A percentile compares a stretch with the other conserved stretches of the same genome.
These are phyloP conservation scores for Chrysosporium keratinophilum DNA, from an alignment of 2,329 filamentous ascomycete species.

Conservation along the genomic window DNA sequence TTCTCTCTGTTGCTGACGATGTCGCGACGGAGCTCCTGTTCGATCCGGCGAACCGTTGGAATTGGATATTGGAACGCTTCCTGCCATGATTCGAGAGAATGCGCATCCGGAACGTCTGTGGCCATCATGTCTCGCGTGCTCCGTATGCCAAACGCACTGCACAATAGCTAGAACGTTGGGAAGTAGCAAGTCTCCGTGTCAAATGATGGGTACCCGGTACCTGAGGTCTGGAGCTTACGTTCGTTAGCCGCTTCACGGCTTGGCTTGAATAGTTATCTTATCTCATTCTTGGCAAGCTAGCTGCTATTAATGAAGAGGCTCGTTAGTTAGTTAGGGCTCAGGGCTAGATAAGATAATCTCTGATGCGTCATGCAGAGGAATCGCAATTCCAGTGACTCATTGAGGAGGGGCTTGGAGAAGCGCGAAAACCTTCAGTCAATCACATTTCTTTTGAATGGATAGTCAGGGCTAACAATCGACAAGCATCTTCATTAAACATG, in stretches of 20 bases:
- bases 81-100: conserved; percentile 51
- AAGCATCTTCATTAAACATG: neutral
- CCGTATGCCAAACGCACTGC: neutral
- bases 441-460: neutral
- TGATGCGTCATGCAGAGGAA: neutral
- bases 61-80: conserved; percentile 58
- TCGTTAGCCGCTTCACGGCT: neutral
- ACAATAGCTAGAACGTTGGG: neutral
- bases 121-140: conserved; percentile 29
- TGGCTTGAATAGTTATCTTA: too few relatives aligned
- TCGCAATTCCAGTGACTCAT: neutral
- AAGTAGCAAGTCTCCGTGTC: neutral
- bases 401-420: neutral
- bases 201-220: neutral
- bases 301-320: too few relatives aligned
- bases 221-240: neutral
- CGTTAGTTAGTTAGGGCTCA: too few relatives aligned
- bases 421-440: neutral
- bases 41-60: conserved; percentile 51
- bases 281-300: neutral
- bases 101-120: conserved; percentile 47
- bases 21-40: conserved; percentile 53
- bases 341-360: conserved; percentile 1
- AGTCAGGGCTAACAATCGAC: too few relatives aligned
- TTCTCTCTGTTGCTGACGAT: conserved; percentile 55